Evolutionary conservation across 1,284 basidiomycete genomes (phyloP).

Genomic region (Ustilago cynodontis): DNA sequence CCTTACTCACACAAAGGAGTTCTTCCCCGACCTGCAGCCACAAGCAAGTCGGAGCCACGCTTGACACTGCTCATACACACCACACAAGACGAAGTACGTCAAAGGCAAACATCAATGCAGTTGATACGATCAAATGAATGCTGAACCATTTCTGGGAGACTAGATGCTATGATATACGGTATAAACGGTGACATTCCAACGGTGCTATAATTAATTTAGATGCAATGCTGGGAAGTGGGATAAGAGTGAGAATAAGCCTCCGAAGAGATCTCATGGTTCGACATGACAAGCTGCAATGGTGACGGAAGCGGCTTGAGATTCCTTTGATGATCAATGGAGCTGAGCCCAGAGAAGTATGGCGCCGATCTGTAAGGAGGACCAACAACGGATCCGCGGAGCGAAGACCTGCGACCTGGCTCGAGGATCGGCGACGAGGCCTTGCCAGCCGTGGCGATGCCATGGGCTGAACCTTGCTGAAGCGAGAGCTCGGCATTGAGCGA

Average conservation of each 20-base stretch:
- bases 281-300: slow-evolving; percentile 28
- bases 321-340: neutral
- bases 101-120: neutral
- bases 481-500: slow-evolving; percentile 28
- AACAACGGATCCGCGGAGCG: neutral
- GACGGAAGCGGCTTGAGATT: slow-evolving; percentile 22
- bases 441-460: neutral
- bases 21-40: too few species aligned
- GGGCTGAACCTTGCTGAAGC: neutral
- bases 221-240: slow-evolving; percentile 22
- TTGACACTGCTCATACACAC: too few species aligned
- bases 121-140: neutral
- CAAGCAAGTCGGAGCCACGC: neutral
- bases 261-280: slow-evolving; percentile 18
- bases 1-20: too few species aligned
- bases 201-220: slow-evolving; percentile 6
- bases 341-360: neutral
- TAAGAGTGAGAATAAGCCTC: slow-evolving; percentile 9
- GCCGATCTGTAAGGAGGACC: neutral
- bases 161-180: neutral
- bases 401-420: slow-evolving; percentile 1
- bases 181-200: neutral
- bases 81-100: neutral
- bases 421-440: slow-evolving; percentile 2
- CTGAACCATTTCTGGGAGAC: neutral